Base-by-base conservation (phyloP, 116 monocot species). In the Papilionanthe hybrid region DNA sequence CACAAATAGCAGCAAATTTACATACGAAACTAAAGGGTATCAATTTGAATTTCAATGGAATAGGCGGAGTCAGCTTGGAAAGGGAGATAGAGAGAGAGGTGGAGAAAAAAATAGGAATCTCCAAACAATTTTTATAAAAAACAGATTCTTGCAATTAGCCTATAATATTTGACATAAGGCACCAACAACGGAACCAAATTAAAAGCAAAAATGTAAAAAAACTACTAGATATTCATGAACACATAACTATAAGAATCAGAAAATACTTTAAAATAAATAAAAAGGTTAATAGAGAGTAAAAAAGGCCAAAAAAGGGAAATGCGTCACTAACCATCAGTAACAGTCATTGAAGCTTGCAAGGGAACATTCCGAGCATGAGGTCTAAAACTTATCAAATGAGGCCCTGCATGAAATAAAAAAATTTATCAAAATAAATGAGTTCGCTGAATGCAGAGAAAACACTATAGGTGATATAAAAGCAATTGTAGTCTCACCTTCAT, bases 321-420 rank as follows among this genome's bases (percentile, higher is more conserved):
- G 49, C 19, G 42, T 68, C 71, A 82, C 91, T 87, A 49, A 98
- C 98, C 98, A 90, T 98, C 91, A 72, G 98, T 94, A 43, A 93
- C 98, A 47, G 98, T 94, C 98, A 98, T 98, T 53, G 98, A 90
- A 22, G 90, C 79, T 85, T 94, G 93, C 56, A 98, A 75, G 75
- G 98, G 81, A 75, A 98, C 92, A 81, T 98, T 93, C 72, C 93
- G 88, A 84, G 98, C 98, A 85, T 84, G 75, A 72, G 93, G 94
- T 78, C 81, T 89, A 77, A 98, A 98, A 83, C 98, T 98, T 78
- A 98, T 94, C 78, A 90, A 86, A 85, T 98, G 98, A 17, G 98
- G 98, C 2, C 98, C 97, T 98, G 81, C 45, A 76, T 77, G 79
- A 78, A 29, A 81, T 27, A 75, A 79, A 75, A 23, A 23, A 49